Conservation (phyloP, 2,329 filamentous ascomycete species). For the Thermomyces lanuginosus region DNA sequence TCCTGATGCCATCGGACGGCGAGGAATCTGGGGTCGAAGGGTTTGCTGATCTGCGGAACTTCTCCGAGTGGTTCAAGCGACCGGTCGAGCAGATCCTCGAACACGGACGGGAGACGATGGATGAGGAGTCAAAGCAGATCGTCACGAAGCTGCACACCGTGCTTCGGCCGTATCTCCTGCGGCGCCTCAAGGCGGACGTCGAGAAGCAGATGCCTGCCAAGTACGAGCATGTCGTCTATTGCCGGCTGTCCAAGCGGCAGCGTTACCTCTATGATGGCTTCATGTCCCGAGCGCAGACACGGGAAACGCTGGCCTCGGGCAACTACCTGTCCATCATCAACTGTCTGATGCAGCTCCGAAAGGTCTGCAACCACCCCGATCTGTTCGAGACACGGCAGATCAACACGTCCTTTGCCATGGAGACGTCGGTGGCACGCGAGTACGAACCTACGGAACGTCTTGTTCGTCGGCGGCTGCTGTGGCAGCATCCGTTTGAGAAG, state of each 20-base stretch:
- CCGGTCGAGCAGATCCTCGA: constrained; percentile 93
- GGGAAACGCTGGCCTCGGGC: constrained; percentile 72
- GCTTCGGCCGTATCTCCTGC: constrained; percentile 75
- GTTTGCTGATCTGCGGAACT: constrained; percentile 88
- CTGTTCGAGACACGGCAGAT: constrained; percentile 92
- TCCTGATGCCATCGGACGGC: constrained; percentile 76
- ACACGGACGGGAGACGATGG: constrained; percentile 82
- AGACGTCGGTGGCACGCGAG: constrained; percentile 55
- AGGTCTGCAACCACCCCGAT: constrained; percentile 97
- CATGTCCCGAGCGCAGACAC: constrained; percentile 74
- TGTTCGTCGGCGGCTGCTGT: constrained; percentile 50
- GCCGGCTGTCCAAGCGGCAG: constrained; percentile 85
- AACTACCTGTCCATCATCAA: constrained; percentile 98
- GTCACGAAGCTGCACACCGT: constrained; percentile 91
- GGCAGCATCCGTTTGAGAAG: constrained; percentile 42
- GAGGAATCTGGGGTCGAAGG: constrained; percentile 62
- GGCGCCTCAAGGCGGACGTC: constrained; percentile 85
- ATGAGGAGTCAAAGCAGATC: constrained; percentile 80
- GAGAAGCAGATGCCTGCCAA: constrained; percentile 99
- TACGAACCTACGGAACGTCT: constrained; percentile 58
- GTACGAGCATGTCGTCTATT: constrained; percentile 93
- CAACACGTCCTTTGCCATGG: constrained; percentile 91
- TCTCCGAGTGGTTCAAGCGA: constrained; percentile 88
- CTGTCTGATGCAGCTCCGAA: constrained; percentile 90
- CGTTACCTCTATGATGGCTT: constrained; percentile 94